Percentiles rank a stretch among this genome's conserved stretches.
Evolutionary conservation across 2,329 filamentous ascomycete species (phyloP).

Genomic region (Xylariaceae sp.): DNA sequence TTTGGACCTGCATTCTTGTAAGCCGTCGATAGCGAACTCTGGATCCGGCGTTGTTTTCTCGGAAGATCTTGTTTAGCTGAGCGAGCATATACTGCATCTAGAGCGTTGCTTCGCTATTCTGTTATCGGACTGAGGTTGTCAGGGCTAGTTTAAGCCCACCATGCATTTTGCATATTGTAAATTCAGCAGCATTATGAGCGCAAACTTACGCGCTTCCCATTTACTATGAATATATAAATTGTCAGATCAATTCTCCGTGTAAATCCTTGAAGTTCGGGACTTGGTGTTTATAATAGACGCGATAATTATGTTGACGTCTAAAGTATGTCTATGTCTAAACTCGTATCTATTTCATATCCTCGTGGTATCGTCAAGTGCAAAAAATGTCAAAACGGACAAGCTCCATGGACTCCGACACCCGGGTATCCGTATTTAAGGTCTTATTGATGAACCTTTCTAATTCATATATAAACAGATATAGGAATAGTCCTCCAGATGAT

Average conservation of each 20-base stretch:
- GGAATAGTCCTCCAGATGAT: not conserved
- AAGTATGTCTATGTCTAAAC: not conserved
- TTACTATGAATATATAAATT: conserved; percentile 4
- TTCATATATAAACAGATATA: not conserved
- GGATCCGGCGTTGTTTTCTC: conserved; percentile 11
- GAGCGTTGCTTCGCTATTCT: conserved; percentile 16
- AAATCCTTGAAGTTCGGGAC: not conserved
- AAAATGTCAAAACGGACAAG: no score
- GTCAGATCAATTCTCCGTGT: not conserved
- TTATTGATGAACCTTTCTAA: no score
- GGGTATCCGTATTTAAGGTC: not conserved
- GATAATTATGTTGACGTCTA: not conserved
- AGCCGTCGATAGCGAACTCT: not conserved
- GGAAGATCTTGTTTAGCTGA: conserved; percentile 12
- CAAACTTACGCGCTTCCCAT: not conserved
- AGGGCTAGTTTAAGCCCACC: conserved; percentile 3
- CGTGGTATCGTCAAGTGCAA: not conserved
- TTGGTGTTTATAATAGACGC: not conserved
- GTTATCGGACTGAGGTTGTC: not conserved
- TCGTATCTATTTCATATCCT: not conserved
- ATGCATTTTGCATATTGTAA: conserved; percentile 15
- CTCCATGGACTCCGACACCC: not conserved
- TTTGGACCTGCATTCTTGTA: not conserved
- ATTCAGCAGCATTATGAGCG: not conserved
- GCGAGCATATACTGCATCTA: conserved; percentile 19